Evolutionary conservation across 768 basidiomycete genomes (phyloP), one percentile per base, ranked within the genome.

Genomic region (Kwoniella mangroviensis): DNA sequence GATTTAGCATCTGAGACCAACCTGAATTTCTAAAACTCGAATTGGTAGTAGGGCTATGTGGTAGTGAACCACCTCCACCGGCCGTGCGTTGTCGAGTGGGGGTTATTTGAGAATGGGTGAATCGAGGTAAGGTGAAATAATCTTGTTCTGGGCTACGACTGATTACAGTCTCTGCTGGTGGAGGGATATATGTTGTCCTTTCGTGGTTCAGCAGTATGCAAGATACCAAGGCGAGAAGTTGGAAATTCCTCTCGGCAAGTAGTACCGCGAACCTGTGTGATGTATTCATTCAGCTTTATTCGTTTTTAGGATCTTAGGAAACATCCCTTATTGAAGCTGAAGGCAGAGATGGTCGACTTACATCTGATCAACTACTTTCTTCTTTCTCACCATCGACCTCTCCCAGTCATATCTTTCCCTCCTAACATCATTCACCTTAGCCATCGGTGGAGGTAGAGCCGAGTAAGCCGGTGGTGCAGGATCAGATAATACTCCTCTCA

Each of bases 381-480:
- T 55, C 43, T 74, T 72, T 10, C 71, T 45, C 12, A 67, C 73
- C 26, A 75, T 69, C 17, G 68, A 70, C 40, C 65, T 62, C 57
- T 78, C 78, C 78, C 78, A 79, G 2, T 56, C 52, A 43, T 68
- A 70, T 56, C 76, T n/a, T 28, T 76, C 73, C 3, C 71, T 62
- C 7, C 74, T 56, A 1, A 42, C 15, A 63, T 68, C 69, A 11
- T 55, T 51, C 24, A 26, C 54, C 22, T 63, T 67, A 21, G 60
- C 58, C 13, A 11, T n/a, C 11, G 68, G 34, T 13, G 71, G 64
- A 3, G 80, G 75, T 67, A 70, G 56, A 21, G 42, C 57, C 1
- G 76, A 75, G 40, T 79, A 79, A n/a, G 76, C 74, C n/a, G 78
- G 75, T n/a, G 78, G 58, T 15, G 79, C 74, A 13, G 78, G 72